Conservation (phyloP, 345 rosid genomes). For the Clarkia xantiana region DNA sequence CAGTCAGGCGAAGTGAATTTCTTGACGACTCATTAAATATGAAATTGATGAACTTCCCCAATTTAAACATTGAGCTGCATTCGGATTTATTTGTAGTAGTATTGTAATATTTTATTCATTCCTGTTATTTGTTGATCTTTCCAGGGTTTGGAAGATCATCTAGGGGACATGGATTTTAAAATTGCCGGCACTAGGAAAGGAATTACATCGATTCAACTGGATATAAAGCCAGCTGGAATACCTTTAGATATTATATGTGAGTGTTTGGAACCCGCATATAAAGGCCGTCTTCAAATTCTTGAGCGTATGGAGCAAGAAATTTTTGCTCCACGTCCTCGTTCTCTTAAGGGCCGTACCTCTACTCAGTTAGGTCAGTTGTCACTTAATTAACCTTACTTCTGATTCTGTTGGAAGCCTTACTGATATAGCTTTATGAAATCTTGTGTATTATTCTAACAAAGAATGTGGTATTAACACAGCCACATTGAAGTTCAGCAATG, state of each 20-base stretch:
- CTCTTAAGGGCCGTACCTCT: constrained; percentile 22
- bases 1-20: background rate
- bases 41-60: background rate
- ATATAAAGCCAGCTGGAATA: constrained; percentile 98
- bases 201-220: constrained; percentile 84
- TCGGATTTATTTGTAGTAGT: background rate
- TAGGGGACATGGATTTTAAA: constrained; percentile 99
- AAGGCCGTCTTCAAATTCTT: constrained; percentile 87
- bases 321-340: constrained; percentile 47
- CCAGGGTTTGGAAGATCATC: constrained; percentile 95
- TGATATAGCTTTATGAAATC: too few relatives aligned
- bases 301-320: constrained; percentile 77
- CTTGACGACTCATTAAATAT: background rate
- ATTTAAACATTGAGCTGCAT: background rate
- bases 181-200: constrained; percentile 90
- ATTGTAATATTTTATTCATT: background rate
- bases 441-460: constrained; percentile 5
- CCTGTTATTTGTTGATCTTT: constrained; percentile 3
- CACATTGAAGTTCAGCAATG: constrained; percentile 67
- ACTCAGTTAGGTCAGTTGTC: constrained; percentile 52
- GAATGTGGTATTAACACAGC: constrained; percentile 31
- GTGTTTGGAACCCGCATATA: constrained; percentile 61
- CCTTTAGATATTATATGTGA: constrained; percentile 89
- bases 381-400: too few relatives aligned
- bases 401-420: too few relatives aligned